Evolutionary conservation across 2,329 filamentous ascomycete species (phyloP).

Genomic region (Colletotrichum sp.): DNA sequence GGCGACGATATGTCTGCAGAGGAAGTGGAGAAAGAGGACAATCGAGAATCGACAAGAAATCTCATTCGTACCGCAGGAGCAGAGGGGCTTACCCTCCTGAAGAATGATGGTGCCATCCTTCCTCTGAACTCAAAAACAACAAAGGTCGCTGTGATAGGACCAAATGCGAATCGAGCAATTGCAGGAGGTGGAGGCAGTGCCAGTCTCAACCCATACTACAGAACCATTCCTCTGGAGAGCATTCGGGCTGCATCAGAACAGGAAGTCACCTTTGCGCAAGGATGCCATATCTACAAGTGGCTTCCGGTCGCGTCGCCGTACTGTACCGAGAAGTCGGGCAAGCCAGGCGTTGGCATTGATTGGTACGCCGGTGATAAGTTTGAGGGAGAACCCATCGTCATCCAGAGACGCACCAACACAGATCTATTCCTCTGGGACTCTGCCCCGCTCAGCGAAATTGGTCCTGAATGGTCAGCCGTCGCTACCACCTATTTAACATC

Average conservation of each 20-base stretch:
- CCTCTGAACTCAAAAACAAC: conserved; percentile 60
- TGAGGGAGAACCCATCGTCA: conserved; percentile 58
- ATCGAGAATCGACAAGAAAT: conserved; percentile 61
- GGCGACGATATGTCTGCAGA: conserved; percentile 63
- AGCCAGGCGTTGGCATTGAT: conserved; percentile 67
- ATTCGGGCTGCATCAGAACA: conserved; percentile 59
- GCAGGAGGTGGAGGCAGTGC: conserved; percentile 73
- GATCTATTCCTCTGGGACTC: conserved; percentile 76
- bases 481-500: conserved; percentile 66
- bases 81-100: conserved; percentile 68
- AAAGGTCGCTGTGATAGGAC: conserved; percentile 70
- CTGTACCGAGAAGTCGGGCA: conserved; percentile 60
- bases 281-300: conserved; percentile 70
- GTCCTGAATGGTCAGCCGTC: conserved; percentile 68
- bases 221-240: conserved; percentile 67
- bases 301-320: conserved; percentile 65
- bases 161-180: conserved; percentile 70
- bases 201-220: conserved; percentile 73
- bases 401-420: conserved; percentile 66
- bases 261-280: conserved; percentile 64
- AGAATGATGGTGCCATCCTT: conserved; percentile 65
- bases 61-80: conserved; percentile 66
- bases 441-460: conserved; percentile 62
- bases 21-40: conserved; percentile 59
- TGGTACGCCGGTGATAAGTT: conserved; percentile 71